Conservation (phyloP, 371 early-diverging fungal species). For the Coemansia linderi region DNA sequence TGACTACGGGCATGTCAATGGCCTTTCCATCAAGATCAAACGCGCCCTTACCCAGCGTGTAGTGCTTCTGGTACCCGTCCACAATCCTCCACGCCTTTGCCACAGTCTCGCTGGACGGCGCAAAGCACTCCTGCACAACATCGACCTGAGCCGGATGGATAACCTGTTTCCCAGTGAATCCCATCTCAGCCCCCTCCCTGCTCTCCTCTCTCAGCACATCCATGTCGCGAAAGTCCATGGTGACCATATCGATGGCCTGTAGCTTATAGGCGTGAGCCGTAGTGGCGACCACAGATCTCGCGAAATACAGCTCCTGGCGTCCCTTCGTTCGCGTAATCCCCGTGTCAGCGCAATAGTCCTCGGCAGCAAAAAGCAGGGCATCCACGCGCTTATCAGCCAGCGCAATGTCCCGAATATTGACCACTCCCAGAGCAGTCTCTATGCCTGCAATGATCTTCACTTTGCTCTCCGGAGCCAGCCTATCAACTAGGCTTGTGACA, state of each 20-base stretch:
- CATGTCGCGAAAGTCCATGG: constrained; percentile 76
- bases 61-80: constrained; percentile 63
- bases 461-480: constrained; percentile 69
- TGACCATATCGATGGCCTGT: constrained; percentile 90
- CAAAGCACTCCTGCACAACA: constrained; percentile 73
- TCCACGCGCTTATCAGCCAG: constrained; percentile 71
- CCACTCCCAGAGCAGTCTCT: constrained; percentile 81
- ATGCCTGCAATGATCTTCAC: constrained; percentile 82
- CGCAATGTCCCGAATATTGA: constrained; percentile 84
- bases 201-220: constrained; percentile 76
- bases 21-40: constrained; percentile 90
- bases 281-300: constrained; percentile 76
- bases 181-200: constrained; percentile 83
- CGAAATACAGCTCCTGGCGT: constrained; percentile 76
- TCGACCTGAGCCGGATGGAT: constrained; percentile 90
- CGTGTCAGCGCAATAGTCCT: constrained; percentile 90
- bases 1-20: constrained; percentile 65
- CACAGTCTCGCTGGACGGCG: constrained; percentile 66
- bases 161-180: constrained; percentile 93
- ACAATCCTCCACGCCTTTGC: constrained; percentile 51
- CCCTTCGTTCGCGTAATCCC: constrained; percentile 73
- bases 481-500: constrained; percentile 79
- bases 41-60: constrained; percentile 78
- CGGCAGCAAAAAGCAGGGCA: constrained; percentile 88
- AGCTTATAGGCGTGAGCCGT: constrained; percentile 81